Conservation (phyloP, 768 basidiomycete species). For the Suillus subluteus region DNA sequence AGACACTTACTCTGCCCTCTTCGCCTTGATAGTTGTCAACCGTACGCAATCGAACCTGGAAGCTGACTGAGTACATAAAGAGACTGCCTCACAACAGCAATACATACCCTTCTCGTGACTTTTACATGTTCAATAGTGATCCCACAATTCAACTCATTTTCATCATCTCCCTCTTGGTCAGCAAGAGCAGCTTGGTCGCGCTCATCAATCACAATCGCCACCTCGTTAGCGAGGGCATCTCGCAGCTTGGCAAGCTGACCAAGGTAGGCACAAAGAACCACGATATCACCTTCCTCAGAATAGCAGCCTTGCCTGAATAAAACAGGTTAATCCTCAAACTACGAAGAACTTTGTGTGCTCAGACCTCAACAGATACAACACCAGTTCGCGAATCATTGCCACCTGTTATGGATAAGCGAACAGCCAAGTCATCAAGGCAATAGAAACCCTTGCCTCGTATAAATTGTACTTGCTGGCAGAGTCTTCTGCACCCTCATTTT, state of each 20-base stretch:
- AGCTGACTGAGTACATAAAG: background rate
- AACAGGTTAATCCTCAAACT: background rate
- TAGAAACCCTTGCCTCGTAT: constrained; percentile 66
- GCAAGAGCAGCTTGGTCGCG: constrained; percentile 65
- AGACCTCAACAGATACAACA: constrained; percentile 51
- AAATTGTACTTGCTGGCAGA: constrained; percentile 66
- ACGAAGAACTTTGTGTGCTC: background rate
- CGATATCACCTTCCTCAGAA: constrained; percentile 50
- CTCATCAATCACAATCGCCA: constrained; percentile 72
- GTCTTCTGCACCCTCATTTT: constrained; percentile 64
- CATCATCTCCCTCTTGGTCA: constrained; percentile 47
- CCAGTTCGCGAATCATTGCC: constrained; percentile 54
- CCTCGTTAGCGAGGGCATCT: constrained; percentile 44
- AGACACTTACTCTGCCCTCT: constrained; percentile 54
- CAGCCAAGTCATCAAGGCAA: constrained; percentile 30
- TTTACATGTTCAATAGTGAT: constrained; percentile 47
- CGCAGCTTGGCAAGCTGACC: constrained; percentile 52
- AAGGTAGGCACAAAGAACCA: constrained; percentile 57
- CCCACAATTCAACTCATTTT: constrained; percentile 21
- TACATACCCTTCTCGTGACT: constrained; percentile 56
- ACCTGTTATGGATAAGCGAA: constrained; percentile 30
- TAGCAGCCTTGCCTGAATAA: constrained; percentile 50
- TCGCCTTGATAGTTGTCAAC: constrained; percentile 83
- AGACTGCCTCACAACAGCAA: background rate
- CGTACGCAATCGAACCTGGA: constrained; percentile 68